Evolutionary conservation across 1,284 basidiomycete genomes (phyloP).

Genomic region (Naganishia sp.): DNA sequence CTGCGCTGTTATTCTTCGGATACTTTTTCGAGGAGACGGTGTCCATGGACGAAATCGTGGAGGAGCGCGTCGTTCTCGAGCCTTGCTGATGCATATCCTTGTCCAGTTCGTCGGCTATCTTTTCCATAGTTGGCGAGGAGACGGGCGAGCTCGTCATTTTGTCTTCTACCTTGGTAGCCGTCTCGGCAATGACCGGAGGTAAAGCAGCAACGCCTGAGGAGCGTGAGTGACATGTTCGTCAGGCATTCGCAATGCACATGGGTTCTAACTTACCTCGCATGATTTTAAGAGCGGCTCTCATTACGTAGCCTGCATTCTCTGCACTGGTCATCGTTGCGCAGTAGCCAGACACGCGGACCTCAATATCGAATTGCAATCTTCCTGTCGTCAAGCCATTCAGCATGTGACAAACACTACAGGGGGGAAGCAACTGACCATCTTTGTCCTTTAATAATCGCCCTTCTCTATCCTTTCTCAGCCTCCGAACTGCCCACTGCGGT

Average conservation of each 20-base stretch:
- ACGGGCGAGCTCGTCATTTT: constrained; percentile 18
- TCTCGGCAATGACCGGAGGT: constrained; percentile 57
- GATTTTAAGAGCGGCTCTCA: constrained; percentile 70
- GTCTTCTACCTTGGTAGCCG: constrained; percentile 18
- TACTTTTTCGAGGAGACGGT: constrained; percentile 29
- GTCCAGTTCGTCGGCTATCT: constrained; percentile 16
- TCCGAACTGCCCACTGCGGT: constrained; percentile 48
- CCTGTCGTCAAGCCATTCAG: constrained; percentile 15
- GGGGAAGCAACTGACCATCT: constrained; percentile 18
- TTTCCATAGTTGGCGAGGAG: constrained; percentile 15
- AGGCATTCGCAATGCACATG: not conserved
- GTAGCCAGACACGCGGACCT: constrained; percentile 73
- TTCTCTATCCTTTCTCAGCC: constrained; percentile 32
- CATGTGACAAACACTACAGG: not conserved
- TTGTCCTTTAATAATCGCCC: constrained; percentile 25
- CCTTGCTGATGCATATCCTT: constrained; percentile 14
- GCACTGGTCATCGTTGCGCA: constrained; percentile 65
- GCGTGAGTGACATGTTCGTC: constrained; percentile 10
- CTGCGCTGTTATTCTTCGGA: constrained; percentile 30
- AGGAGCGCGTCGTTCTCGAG: constrained; percentile 2
- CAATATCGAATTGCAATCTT: constrained; percentile 61
- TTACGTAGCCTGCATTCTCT: constrained; percentile 68
- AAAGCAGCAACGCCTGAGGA: constrained; percentile 64
- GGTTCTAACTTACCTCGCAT: constrained; percentile 64
- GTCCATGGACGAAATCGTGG: constrained; percentile 32